phyloP scores from a whole-genome alignment of 805 yeast genomes.

The Geotrichum ghanense region DNA sequence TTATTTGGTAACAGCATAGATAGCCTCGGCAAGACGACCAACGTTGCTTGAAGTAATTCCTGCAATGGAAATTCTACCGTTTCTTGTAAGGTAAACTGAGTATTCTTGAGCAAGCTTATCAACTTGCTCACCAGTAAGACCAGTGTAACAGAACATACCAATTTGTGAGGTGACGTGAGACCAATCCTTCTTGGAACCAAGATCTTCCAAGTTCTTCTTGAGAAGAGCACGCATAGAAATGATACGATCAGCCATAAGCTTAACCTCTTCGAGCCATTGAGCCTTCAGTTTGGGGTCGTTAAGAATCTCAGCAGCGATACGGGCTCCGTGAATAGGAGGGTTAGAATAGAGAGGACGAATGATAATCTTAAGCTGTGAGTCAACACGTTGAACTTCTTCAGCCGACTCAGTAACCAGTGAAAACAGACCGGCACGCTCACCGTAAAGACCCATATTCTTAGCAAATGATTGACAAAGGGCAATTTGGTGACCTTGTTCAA shows the following conservation, averaged over 20 bases:
- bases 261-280: slow-evolving; percentile 77
- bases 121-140: slow-evolving; percentile 62
- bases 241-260: slow-evolving; percentile 68
- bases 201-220: slow-evolving; percentile 45
- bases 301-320: slow-evolving; percentile 71
- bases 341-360: slow-evolving; percentile 84
- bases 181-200: slow-evolving; percentile 61
- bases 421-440: slow-evolving; percentile 87
- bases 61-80: slow-evolving; percentile 86
- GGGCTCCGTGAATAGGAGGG: slow-evolving; percentile 92
- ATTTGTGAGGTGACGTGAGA: slow-evolving; percentile 77
- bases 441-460: slow-evolving; percentile 89
- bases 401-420: slow-evolving; percentile 40
- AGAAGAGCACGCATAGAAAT: slow-evolving; percentile 57
- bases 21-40: slow-evolving; percentile 34
- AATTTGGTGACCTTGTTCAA: slow-evolving; percentile 29
- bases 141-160: slow-evolving; percentile 96
- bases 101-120: slow-evolving; percentile 54
- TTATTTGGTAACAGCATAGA: slow-evolving; percentile 25
- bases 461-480: slow-evolving; percentile 84
- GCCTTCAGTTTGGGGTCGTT: slow-evolving; percentile 43
- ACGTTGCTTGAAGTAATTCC: slow-evolving; percentile 79
- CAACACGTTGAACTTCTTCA: slow-evolving; percentile 39
- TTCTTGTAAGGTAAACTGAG: slow-evolving; percentile 75
- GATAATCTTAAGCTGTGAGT: slow-evolving; percentile 71